Evolutionary conservation across 148 eudicot species (phyloP).

Genomic region (Gaultheria prostrata): DNA sequence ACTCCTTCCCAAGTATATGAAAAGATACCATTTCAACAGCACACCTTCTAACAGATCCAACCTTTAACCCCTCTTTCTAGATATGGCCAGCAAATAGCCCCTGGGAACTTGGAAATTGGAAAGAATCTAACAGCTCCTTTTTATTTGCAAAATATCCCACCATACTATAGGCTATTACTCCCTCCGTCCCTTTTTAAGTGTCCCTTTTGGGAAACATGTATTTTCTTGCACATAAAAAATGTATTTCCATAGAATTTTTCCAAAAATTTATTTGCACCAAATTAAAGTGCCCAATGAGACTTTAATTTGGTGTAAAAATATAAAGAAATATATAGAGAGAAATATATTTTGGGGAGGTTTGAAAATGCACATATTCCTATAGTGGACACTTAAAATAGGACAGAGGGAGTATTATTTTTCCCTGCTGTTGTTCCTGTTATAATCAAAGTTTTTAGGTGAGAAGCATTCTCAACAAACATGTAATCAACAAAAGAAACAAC

Average conservation of each 20-base stretch:
- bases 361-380: no score
- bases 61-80: not conserved
- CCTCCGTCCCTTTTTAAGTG: no score
- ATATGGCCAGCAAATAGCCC: not conserved
- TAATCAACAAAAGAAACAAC: not conserved
- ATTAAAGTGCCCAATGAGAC: no score
- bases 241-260: no score
- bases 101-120: not conserved
- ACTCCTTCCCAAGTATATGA: not conserved
- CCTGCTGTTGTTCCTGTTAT: not conserved
- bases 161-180: not conserved
- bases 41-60: slow-evolving; percentile 2
- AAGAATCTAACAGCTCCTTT: not conserved
- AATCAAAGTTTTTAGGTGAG: not conserved
- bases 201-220: no score
- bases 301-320: no score
- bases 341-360: no score
- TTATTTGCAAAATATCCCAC: slow-evolving; percentile 1
- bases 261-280: no score
- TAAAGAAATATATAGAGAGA: no score
- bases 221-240: no score
- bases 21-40: not conserved
- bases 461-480: not conserved
- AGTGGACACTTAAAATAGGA: no score
- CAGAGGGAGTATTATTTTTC: not conserved